Base-by-base conservation (phyloP, 1,284 basidiomycete genomes). In the Rhodotorula sp. region DNA sequence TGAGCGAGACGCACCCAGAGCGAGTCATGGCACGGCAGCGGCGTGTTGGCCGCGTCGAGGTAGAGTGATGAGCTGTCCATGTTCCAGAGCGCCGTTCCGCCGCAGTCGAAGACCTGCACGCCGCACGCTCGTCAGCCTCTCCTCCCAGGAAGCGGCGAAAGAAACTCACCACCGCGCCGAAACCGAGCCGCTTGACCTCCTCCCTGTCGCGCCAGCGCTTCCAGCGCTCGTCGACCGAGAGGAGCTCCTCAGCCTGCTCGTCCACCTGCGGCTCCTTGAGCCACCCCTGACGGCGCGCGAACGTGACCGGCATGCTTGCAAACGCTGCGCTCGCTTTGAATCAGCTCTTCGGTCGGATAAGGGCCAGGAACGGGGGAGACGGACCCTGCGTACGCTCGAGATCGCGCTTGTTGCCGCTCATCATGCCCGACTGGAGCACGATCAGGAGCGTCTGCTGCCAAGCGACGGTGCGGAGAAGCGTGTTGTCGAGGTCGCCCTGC, bases 221-320 rank as follows among this genome's bases (percentile, higher is more conserved):
- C 75, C 75, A 76, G 54, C 69, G 59, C n/a, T 76, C 75, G 37
- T 76, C 75, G 61, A 76, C 46, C 61, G 70, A 61, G 27, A 74
- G 56, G 0, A 50, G 55, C 54, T 59, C 59, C 36, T 74, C 68
- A 21, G 69, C 69, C 9, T 55, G 37, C 32, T 58, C 60, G 29
- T 76, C 75, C 7, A 66, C 68, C 8, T 69, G 44, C 13, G 60
- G 59, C 37, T 74, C 70, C 27, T 71, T 72, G 54, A 76, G 62
- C 75, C 75, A 76, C 2, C 71, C 71, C 60, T 76, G 75, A 1
- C 75, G 66, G 21, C 73, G 67, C 2, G 67, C 66, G 36, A 69
- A 76, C 8, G 75, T 76, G 27, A 69, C 56, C 6, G 75, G 72
- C 75, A 76, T 76, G 46, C 56, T 62, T 8, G 67, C 59, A 58